phyloP scores from a whole-genome alignment of 352 stramenopile species.

The Phytophthora pseudosyringae region DNA sequence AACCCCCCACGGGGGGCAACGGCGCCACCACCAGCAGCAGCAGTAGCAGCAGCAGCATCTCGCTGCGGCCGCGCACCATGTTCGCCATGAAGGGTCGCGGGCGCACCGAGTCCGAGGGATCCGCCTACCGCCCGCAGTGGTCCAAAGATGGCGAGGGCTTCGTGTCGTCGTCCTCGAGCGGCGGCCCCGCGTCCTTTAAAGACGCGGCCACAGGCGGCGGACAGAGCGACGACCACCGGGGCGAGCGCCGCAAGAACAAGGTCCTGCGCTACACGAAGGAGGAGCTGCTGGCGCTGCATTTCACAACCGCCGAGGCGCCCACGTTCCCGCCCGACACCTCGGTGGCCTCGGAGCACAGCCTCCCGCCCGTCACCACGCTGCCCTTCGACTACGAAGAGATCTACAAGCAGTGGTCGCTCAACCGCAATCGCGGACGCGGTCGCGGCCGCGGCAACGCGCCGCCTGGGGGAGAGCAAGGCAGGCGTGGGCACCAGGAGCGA shows the following conservation, averaged over 20 bases:
- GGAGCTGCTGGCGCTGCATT: conserved; percentile 78
- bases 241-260: conserved; percentile 76
- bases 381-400: conserved; percentile 91
- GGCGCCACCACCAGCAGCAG: conserved; percentile 16
- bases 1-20: conserved; percentile 18
- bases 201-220: conserved; percentile 42
- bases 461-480: conserved; percentile 27
- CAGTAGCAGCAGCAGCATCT: conserved; percentile 54
- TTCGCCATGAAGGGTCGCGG: conserved; percentile 88
- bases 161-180: conserved; percentile 46
- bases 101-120: conserved; percentile 70
- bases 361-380: conserved; percentile 75
- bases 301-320: conserved; percentile 54
- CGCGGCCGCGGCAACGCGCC: conserved; percentile 60
- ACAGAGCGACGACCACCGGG: conserved; percentile 34
- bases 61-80: conserved; percentile 86
- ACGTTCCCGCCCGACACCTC: conserved; percentile 66
- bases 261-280: conserved; percentile 85
- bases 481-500: conserved; percentile 49
- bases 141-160: conserved; percentile 89
- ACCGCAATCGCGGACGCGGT: conserved; percentile 79
- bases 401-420: conserved; percentile 87
- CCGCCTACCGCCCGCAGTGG: conserved; percentile 84
- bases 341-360: conserved; percentile 66
- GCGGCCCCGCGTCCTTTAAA: conserved; percentile 41